phyloP scores from a whole-genome alignment of 2,329 filamentous ascomycete species.

The Nigrospora oryzae region DNA sequence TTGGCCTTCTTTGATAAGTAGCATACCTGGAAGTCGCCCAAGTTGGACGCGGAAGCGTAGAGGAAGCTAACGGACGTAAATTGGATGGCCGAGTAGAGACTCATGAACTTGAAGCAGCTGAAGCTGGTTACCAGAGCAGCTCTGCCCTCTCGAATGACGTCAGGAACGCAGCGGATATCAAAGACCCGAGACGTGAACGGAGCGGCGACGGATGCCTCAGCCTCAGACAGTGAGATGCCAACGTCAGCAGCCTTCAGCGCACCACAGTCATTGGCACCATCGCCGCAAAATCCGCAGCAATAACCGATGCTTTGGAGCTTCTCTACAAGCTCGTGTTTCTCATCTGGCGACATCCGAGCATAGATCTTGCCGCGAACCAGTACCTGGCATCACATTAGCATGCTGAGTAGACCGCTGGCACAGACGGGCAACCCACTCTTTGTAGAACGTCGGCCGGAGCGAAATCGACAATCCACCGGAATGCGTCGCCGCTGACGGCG shows the following conservation, averaged over 20 bases:
- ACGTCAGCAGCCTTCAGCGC: slow-evolving; percentile 96
- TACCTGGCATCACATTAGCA: slow-evolving; percentile 46
- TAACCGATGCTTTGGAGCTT: slow-evolving; percentile 96
- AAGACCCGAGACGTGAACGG: slow-evolving; percentile 94
- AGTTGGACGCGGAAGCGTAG: slow-evolving; percentile 85
- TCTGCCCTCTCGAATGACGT: slow-evolving; percentile 86
- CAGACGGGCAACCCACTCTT: slow-evolving; percentile 36
- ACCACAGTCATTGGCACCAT: slow-evolving; percentile 95
- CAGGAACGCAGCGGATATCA: slow-evolving; percentile 90
- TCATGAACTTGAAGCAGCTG: slow-evolving; percentile 99
- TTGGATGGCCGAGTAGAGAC: slow-evolving; percentile 96
- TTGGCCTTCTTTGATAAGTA: neutral
- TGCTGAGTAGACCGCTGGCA: neutral
- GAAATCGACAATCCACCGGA: slow-evolving; percentile 93
- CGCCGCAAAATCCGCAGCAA: slow-evolving; percentile 90
- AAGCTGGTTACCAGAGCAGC: slow-evolving; percentile 97
- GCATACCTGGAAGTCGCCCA: slow-evolving; percentile 82
- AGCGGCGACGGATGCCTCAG: slow-evolving; percentile 95
- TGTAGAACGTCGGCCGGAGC: slow-evolving; percentile 72
- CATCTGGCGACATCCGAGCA: slow-evolving; percentile 96
- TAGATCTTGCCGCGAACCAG: slow-evolving; percentile 89
- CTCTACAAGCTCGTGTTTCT: slow-evolving; percentile 95
- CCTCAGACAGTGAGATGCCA: slow-evolving; percentile 92
- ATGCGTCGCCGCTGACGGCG: slow-evolving; percentile 86
- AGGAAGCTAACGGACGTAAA: slow-evolving; percentile 96